Percentiles rank a stretch among this genome's conserved stretches.
Evolutionary conservation across 306 rosid species (phyloP).

Genomic region (Astragalus membranaceus): DNA sequence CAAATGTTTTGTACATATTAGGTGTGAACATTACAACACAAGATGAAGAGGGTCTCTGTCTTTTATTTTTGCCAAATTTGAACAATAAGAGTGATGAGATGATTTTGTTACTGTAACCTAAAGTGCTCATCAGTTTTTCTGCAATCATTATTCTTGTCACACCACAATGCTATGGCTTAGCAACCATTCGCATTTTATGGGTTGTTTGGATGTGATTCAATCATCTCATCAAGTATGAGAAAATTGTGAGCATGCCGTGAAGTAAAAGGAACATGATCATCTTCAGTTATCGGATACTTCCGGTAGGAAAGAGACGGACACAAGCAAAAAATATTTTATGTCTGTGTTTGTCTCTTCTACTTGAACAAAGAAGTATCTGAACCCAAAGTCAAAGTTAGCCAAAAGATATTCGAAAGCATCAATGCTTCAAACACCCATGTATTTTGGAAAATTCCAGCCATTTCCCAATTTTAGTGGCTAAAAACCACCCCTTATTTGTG

Average conservation of each 20-base stretch:
- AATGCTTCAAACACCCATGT: too few species aligned
- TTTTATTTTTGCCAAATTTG: constrained; percentile 32
- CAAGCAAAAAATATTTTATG: too few species aligned
- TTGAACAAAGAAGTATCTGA: too few species aligned
- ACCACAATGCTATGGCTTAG: background rate
- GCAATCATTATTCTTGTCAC: background rate
- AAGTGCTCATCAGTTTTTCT: background rate
- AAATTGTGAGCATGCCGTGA: background rate
- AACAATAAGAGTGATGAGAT: constrained; percentile 41
- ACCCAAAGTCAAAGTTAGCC: too few species aligned
- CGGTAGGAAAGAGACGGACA: too few species aligned
- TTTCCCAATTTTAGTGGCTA: too few species aligned
- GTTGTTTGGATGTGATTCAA: constrained; percentile 5
- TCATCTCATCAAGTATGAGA: background rate
- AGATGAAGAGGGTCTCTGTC: constrained; percentile 10
- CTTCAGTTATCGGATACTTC: too few species aligned
- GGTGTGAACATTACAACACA: constrained; percentile 19
- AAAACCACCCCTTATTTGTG: too few species aligned
- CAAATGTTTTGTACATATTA: constrained; percentile 59
- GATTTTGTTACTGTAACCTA: constrained; percentile 8
- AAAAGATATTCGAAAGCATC: too few species aligned
- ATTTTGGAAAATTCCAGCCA: too few species aligned
- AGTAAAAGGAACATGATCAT: background rate
- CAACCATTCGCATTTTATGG: background rate
- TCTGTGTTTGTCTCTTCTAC: too few species aligned